Evolutionary conservation across 2,329 filamentous ascomycete species (phyloP), one percentile per base, ranked within the genome.

Genomic region (Stenocarpella maydis): DNA sequence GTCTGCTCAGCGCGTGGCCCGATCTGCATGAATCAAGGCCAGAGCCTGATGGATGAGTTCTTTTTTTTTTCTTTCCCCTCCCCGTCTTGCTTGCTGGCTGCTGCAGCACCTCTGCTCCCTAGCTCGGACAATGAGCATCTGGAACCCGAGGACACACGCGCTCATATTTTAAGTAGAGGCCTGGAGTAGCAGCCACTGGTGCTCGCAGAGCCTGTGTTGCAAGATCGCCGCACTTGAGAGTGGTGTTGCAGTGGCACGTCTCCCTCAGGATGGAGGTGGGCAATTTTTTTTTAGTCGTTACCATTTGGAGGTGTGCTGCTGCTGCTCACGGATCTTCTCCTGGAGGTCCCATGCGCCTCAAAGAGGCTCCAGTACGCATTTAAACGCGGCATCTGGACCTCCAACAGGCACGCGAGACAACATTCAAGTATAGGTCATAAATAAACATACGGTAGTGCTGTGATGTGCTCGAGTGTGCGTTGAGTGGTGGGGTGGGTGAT

Each of bases 401-500:
- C 34, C 34, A 19, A 71, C 41, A 67, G 65, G 63, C 55, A 52
- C 39, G 47, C 67, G 67, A 63, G 66, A 68, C 64, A 49, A 71
- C 67, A 71, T 71, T 71, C 63, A 67, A 67, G 43, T 49, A 63
- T 63, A 24, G 39, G 26, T 65, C 43, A 69, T 54, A 55, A 55
- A 53, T 64, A 49, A n/a, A 55, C 60, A 69, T 69, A 71, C 69
- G 60, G 54, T 65, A 39, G 67, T 69, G 67, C 63, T 69, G 69
- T 69, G 67, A 54, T 69, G 69, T 69, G 69, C 37, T 67, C 39
- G 52, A 53, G 61, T 43, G 24, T 50, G 50, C 34, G n/a, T n/a
- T n/a, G n/a, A 26, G 65, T 70, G 66, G 8, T 49, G 43, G 41
- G 28, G 28, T 43, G 58, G 43, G 31, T 34, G 31, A 34, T 34